phyloP scores from a whole-genome alignment of 2,329 filamentous ascomycete species.

The Diatrype stigma region DNA sequence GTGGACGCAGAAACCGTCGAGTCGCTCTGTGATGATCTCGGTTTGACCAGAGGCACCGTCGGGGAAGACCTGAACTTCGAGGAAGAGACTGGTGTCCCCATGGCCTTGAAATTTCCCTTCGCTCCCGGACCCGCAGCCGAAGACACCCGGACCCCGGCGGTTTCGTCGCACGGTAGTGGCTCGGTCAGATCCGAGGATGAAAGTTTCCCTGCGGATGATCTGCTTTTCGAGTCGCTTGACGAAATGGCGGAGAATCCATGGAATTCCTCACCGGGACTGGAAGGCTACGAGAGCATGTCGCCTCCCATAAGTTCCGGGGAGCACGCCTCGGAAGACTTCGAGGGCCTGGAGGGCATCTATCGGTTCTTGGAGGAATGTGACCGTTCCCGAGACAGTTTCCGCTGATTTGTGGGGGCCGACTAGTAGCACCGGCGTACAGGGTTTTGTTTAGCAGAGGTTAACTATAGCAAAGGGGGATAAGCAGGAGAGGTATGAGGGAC shows the following conservation, averaged over 20 bases:
- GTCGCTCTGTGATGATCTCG: conserved; percentile 78
- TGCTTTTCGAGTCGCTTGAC: conserved; percentile 32
- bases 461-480: too few relatives aligned
- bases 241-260: conserved; percentile 45
- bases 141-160: conserved; percentile 22
- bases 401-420: not conserved
- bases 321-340: conserved; percentile 44
- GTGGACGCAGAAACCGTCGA: conserved; percentile 82
- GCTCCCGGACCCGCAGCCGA: conserved; percentile 51
- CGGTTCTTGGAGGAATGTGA: conserved; percentile 57
- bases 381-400: conserved; percentile 21
- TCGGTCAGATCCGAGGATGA: conserved; percentile 41
- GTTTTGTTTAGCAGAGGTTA: not conserved
- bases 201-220: conserved; percentile 30
- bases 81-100: conserved; percentile 58
- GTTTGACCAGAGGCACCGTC: conserved; percentile 75
- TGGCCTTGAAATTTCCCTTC: conserved; percentile 82
- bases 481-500: too few relatives aligned
- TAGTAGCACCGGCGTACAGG: not conserved
- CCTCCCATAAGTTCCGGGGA: conserved; percentile 39
- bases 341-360: conserved; percentile 55
- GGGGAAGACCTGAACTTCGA: conserved; percentile 75
- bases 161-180: conserved; percentile 45
- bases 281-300: conserved; percentile 49
- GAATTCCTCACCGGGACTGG: conserved; percentile 40